Base-by-base conservation (phyloP, 257 asterid species). In the Solanum infundibuliforme region DNA sequence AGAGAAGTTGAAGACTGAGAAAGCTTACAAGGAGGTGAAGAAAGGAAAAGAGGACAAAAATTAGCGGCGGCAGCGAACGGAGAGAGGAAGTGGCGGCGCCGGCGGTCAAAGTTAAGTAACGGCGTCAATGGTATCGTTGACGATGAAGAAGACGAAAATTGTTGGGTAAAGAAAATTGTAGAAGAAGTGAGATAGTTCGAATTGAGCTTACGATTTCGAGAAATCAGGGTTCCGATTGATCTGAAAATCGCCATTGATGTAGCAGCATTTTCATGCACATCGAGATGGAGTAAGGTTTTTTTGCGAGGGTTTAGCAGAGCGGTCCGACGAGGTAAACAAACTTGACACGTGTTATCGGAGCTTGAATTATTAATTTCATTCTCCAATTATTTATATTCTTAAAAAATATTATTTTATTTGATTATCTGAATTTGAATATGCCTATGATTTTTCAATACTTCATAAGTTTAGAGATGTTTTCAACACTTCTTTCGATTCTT, bases 11-110 rank as follows among this genome's bases (percentile, higher is more conserved):
- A 90, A 38, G 95, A 95, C 91, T 97, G 98, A 38, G 96, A 93
- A 86, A 97, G 98, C 89, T 94, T 93, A 94, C 98, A 97, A 1
- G 98, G 99, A n/a, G 98, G 96, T 38, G 92, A 94, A 88, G 95
- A 90, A 14, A 95, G 97, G 91, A 95, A 95, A 8, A 94, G 92
- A 16, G 99, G 98, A 7, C 95, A 73, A 2, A 77, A 73, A 60
- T 72, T 86, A n/a, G 36, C 52, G 12, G 81, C 83, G 36, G 46
- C 23, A 3, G 76, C 27, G 38, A 85, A 83, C 6, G 98, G 98
- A 73, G 88, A 88, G 58, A 90, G 87, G 86, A 91, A 89, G 75
- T 91, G 94, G 43, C 89, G 92, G 89, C 89, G 92, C 89, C 90
- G 94, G 58, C 58, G 91, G 86, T 88, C 89, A 43, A 55, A 58